phyloP scores from a whole-genome alignment of 2,329 filamentous ascomycete species.

The Pseudocercospora vitis region DNA sequence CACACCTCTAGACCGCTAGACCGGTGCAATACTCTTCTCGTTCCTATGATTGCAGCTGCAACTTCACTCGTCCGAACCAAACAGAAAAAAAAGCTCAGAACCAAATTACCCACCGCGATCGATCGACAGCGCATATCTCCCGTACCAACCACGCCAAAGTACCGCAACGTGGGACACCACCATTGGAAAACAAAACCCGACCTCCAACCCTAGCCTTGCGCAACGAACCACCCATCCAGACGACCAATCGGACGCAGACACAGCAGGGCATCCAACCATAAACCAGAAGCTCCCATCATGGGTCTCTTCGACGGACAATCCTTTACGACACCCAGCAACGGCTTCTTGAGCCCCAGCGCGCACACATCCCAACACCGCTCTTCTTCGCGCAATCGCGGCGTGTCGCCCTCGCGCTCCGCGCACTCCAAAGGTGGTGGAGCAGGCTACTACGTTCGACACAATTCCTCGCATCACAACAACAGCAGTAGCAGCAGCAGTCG shows the following conservation, averaged over 20 bases:
- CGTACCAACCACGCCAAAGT: neutral
- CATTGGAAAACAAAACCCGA: slow-evolving; percentile 16
- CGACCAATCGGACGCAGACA: neutral
- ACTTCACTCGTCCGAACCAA: no score
- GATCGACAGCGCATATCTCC: neutral
- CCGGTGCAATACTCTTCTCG: neutral
- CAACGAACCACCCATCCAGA: neutral
- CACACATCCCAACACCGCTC: slow-evolving; percentile 13
- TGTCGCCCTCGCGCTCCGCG: slow-evolving; percentile 27
- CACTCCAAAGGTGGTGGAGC: slow-evolving; percentile 19
- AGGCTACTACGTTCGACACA: slow-evolving; percentile 30
- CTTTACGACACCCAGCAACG: slow-evolving; percentile 29
- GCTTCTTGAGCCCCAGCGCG: slow-evolving; percentile 19
- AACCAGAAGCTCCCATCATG: slow-evolving; percentile 26
- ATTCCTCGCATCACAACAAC: slow-evolving; percentile 13
- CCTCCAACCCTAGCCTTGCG: slow-evolving; percentile 3
- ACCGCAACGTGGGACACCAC: slow-evolving; percentile 14
- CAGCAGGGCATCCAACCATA: neutral
- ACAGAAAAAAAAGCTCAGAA: no score
- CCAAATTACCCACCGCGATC: neutral
- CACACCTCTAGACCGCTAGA: neutral
- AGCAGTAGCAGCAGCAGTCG: no score
- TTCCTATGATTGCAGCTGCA: no score
- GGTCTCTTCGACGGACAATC: slow-evolving; percentile 38
- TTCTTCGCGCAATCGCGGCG: slow-evolving; percentile 20